A percentile compares a stretch with the other conserved stretches of the same genome.
Evolutionary conservation across 73 alveolate genomes (phyloP).

Genomic region (Durusdinium trenchii): DNA sequence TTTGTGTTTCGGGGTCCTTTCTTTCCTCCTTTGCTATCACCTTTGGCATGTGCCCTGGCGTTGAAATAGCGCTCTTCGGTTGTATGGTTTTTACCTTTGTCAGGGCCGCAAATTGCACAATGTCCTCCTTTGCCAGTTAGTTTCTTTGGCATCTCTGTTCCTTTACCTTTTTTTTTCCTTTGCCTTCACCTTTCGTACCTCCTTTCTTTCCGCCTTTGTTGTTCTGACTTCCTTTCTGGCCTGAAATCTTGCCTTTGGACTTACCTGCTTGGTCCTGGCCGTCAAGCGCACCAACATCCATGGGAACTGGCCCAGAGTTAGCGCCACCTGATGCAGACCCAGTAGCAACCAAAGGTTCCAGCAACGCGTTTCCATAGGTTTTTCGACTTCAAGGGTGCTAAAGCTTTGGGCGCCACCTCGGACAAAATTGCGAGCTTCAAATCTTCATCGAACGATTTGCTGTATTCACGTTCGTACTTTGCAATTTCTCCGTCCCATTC

Average conservation of each 20-base stretch:
- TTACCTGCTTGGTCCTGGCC: not conserved
- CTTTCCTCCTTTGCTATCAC: not conserved
- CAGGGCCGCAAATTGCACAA: constrained; percentile 14
- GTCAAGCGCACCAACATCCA: not conserved
- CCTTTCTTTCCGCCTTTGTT: not conserved
- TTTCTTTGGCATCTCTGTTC: not conserved
- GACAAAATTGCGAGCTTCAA: constrained; percentile 23
- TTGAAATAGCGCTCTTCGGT: not conserved
- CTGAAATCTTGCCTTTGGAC: not conserved
- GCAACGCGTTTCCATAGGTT: constrained; percentile 18
- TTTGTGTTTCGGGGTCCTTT: not conserved
- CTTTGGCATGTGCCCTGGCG: not conserved
- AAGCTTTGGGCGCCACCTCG: not conserved
- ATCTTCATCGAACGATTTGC: constrained; percentile 1
- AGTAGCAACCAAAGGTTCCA: not conserved
- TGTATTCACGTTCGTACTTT: not conserved
- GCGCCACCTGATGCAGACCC: not conserved
- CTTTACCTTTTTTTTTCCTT: not conserved
- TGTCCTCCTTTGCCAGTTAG: not conserved
- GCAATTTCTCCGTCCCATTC: constrained; percentile 42
- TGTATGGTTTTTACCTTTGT: not conserved
- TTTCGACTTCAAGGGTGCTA: not conserved
- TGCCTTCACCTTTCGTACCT: not conserved
- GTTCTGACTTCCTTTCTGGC: not conserved
- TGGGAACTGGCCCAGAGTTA: constrained; percentile 7